phyloP scores from a whole-genome alignment of 2,329 filamentous ascomycete genomes.

The Fusarium sp. region DNA sequence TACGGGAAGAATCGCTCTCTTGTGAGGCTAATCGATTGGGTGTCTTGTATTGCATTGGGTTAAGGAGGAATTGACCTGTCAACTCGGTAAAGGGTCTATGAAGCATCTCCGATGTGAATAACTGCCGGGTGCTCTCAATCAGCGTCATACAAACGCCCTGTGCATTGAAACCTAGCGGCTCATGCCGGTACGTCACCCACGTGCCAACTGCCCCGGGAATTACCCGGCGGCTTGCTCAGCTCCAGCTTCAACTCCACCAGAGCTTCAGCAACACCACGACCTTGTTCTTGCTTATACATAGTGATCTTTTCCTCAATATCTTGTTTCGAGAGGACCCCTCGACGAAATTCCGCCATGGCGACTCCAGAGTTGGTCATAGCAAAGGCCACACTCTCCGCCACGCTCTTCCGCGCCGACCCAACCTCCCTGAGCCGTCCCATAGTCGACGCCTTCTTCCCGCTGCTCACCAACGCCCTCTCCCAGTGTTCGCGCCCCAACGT shows the following conservation, averaged over 20 bases:
- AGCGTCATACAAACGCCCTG: not conserved
- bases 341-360: slow-evolving; percentile 60
- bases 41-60: not conserved
- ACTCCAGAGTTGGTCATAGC: slow-evolving; percentile 79
- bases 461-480: slow-evolving; percentile 72
- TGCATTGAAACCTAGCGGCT: not conserved
- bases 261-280: slow-evolving; percentile 21
- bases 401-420: slow-evolving; percentile 80
- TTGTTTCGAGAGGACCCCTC: not conserved
- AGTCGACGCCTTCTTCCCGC: slow-evolving; percentile 74
- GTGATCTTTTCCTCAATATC: not conserved
- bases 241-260: slow-evolving; percentile 20
- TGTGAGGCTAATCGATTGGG: not conserved
- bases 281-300: slow-evolving; percentile 3
- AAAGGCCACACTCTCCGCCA: slow-evolving; percentile 80
- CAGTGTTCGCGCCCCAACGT: slow-evolving; percentile 84
- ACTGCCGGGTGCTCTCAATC: not conserved
- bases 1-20: slow-evolving; percentile 33
- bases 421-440: slow-evolving; percentile 73
- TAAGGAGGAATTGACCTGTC: not conserved
- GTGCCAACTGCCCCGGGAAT: slow-evolving; percentile 21
- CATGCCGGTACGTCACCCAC: slow-evolving; percentile 15
- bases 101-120: not conserved
- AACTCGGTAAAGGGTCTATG: not conserved
- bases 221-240: slow-evolving; percentile 17